These are phyloP conservation scores for Galium porrigens DNA, from an alignment of 305 asterid species.

Conservation along the genomic window DNA sequence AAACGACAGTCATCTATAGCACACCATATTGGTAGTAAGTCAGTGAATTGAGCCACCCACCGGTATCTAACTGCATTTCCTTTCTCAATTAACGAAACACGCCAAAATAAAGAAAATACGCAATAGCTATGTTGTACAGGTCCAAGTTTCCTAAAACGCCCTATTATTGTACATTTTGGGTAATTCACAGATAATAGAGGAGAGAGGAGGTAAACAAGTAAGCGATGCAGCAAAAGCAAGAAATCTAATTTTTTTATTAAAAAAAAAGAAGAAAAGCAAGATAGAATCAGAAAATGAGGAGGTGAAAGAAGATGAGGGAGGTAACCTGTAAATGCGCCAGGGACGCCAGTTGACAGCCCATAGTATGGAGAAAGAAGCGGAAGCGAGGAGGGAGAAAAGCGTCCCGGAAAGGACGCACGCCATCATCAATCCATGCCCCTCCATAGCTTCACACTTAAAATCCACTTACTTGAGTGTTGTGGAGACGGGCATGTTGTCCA, in stretches of 20 bases:
- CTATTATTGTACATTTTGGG: not conserved
- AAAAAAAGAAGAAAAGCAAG: not conserved
- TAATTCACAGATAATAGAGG: not conserved
- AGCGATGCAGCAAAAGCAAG: constrained; percentile 3
- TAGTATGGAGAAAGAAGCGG: constrained; percentile 73
- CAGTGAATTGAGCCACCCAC: not conserved
- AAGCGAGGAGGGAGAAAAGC: constrained; percentile 57
- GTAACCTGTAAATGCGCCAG: constrained; percentile 90
- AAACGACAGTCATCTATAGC: too few species aligned
- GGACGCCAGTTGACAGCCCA: constrained; percentile 99
- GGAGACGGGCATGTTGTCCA: constrained; percentile 9
- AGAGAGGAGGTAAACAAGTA: not conserved
- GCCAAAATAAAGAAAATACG: not conserved
- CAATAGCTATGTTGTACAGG: too few species aligned
- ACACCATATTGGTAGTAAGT: not conserved
- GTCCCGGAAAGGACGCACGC: constrained; percentile 80
- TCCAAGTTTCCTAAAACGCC: not conserved
- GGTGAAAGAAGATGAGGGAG: constrained; percentile 6
- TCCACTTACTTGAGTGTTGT: constrained; percentile 30
- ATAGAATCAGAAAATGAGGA: constrained; percentile 7
- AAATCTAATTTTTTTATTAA: too few species aligned
- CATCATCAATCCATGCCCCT: constrained; percentile 54
- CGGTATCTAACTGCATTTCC: constrained; percentile 1
- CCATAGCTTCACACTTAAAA: constrained; percentile 41
- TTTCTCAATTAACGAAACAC: not conserved